Conservation (phyloP, 2,329 filamentous ascomycete genomes). For the Fusarium armeniacum region DNA sequence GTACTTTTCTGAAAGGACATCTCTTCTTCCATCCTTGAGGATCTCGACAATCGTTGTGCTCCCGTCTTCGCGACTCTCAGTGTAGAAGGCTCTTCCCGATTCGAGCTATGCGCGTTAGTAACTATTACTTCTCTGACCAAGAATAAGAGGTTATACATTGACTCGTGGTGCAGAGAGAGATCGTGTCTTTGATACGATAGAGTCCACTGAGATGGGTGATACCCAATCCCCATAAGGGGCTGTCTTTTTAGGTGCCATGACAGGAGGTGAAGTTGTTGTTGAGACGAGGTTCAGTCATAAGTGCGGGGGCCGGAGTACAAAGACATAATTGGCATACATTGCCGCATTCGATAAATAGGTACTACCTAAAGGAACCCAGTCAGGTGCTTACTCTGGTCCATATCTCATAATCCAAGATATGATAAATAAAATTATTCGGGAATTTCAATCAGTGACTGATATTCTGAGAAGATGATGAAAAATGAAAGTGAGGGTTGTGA, state of each 20-base stretch:
- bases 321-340: neutral
- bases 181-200: slow-evolving; percentile 55
- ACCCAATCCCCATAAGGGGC: slow-evolving; percentile 58
- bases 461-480: neutral
- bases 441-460: neutral
- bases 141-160: slow-evolving; percentile 48
- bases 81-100: slow-evolving; percentile 56
- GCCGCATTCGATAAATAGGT: neutral
- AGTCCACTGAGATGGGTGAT: slow-evolving; percentile 57
- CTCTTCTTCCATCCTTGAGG: slow-evolving; percentile 50
- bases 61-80: slow-evolving; percentile 58
- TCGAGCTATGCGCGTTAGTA: slow-evolving; percentile 36
- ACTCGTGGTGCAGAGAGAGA: slow-evolving; percentile 55
- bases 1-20: slow-evolving; percentile 61
- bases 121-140: too few species aligned
- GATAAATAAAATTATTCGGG: neutral
- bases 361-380: neutral
- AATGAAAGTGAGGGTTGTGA: neutral
- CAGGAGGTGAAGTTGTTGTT: slow-evolving; percentile 8
- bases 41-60: slow-evolving; percentile 62
- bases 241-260: slow-evolving; percentile 40
- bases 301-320: slow-evolving; percentile 28
- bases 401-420: neutral
- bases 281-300: slow-evolving; percentile 10
- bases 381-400: too few species aligned